Evolutionary conservation across 352 stramenopile genomes (phyloP).

Genomic region (Salisapilia sapeloensis): DNA sequence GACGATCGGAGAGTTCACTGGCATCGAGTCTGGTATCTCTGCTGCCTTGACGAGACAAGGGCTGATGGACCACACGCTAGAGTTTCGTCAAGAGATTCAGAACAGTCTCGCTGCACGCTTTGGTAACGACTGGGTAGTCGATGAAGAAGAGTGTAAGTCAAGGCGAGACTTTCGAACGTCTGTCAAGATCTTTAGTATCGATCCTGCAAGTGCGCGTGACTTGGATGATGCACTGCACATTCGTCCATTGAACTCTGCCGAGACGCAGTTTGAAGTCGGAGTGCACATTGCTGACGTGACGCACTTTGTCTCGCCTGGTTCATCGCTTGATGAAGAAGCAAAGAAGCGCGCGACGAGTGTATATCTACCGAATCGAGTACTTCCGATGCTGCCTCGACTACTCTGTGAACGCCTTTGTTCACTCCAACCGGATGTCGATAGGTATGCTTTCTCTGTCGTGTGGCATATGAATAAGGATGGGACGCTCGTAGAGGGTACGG

Average conservation of each 20-base stretch:
- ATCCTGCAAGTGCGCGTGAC: constrained; percentile 92
- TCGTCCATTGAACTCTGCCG: constrained; percentile 28
- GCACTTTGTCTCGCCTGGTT: constrained; percentile 86
- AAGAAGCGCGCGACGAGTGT: constrained; percentile 88
- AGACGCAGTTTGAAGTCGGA: constrained; percentile 77
- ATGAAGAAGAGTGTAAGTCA: constrained; percentile 54
- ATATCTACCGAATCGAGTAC: constrained; percentile 90
- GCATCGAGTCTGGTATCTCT: constrained; percentile 83
- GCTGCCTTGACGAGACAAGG: constrained; percentile 84
- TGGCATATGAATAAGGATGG: constrained; percentile 96
- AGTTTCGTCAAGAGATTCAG: constrained; percentile 47
- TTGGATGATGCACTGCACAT: constrained; percentile 95
- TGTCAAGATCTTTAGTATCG: constrained; percentile 92
- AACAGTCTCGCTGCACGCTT: constrained; percentile 68
- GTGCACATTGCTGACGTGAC: constrained; percentile 98
- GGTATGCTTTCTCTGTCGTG: constrained; percentile 89
- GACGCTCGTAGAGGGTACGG: constrained; percentile 68
- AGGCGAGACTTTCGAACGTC: constrained; percentile 80
- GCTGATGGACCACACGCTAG: constrained; percentile 56
- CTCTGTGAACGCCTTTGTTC: constrained; percentile 95
- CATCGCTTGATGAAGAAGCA: constrained; percentile 88
- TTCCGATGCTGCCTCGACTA: constrained; percentile 94
- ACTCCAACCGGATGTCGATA: constrained; percentile 92
- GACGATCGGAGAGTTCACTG: constrained; percentile 50
- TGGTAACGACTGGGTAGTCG: constrained; percentile 64